Evolutionary conservation across 2,329 filamentous ascomycete genomes (phyloP).

Genomic region (Neopestalotiopsis clavispora): DNA sequence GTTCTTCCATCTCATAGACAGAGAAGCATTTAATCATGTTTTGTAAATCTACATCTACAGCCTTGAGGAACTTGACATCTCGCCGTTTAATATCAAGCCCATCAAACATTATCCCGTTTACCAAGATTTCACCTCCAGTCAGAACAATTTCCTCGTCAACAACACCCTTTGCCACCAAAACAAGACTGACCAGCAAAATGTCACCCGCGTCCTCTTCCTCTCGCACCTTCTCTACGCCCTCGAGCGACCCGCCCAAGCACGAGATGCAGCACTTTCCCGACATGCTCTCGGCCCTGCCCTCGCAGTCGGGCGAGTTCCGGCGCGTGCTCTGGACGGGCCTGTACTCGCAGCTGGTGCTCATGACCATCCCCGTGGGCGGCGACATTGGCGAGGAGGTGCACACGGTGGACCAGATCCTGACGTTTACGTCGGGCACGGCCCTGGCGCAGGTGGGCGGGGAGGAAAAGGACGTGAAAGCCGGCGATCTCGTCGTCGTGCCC

Average conservation of each 20-base stretch:
- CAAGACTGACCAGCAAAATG: slow-evolving; percentile 29
- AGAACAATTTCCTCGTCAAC: background rate
- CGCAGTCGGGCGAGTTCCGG: slow-evolving; percentile 61
- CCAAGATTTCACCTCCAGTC: no score
- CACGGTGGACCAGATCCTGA: slow-evolving; percentile 67
- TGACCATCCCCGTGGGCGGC: slow-evolving; percentile 67
- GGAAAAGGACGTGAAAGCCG: slow-evolving; percentile 52
- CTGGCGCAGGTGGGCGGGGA: slow-evolving; percentile 63
- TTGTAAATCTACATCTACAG: background rate
- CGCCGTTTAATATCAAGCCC: background rate
- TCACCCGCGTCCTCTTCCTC: slow-evolving; percentile 13
- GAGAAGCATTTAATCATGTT: background rate
- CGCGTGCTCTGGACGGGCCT: slow-evolving; percentile 65
- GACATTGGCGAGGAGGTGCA: slow-evolving; percentile 72
- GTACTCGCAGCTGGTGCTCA: slow-evolving; percentile 67
- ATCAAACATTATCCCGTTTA: background rate
- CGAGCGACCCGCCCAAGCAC: slow-evolving; percentile 46
- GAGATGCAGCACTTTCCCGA: slow-evolving; percentile 67
- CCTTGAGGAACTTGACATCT: background rate
- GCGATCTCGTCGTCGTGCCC: slow-evolving; percentile 53
- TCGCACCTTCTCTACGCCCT: slow-evolving; percentile 32
- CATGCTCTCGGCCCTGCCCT: slow-evolving; percentile 57
- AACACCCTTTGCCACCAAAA: background rate
- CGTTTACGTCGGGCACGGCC: slow-evolving; percentile 64
- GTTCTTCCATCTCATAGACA: background rate